Conservation (phyloP, 495 filamentous ascomycete genomes). For the Cladorrhinum samala region DNA sequence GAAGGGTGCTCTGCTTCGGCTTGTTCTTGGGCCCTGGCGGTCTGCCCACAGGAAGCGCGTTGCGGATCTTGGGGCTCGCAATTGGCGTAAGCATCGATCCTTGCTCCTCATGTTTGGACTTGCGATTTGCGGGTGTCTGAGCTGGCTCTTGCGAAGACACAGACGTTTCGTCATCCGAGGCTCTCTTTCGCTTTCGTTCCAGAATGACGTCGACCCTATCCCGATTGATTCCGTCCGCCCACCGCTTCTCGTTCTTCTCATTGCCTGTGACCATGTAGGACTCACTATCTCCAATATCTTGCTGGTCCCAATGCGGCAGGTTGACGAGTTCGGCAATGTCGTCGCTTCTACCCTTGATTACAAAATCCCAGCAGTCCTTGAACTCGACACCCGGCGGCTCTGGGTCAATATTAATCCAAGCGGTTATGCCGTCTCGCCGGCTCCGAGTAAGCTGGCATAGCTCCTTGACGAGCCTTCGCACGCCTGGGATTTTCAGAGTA, state of each 20-base stretch:
- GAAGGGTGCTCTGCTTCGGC: constrained; percentile 36
- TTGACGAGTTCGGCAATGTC: constrained; percentile 70
- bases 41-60: constrained; percentile 35
- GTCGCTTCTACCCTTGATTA: constrained; percentile 83
- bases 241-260: constrained; percentile 32
- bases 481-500: constrained; percentile 88
- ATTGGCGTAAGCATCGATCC: constrained; percentile 60
- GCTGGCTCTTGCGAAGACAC: constrained; percentile 15
- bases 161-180: constrained; percentile 17
- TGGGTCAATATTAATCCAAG: constrained; percentile 89
- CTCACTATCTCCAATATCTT: constrained; percentile 30
- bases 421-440: constrained; percentile 79
- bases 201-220: constrained; percentile 35
- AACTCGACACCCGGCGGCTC: constrained; percentile 77
- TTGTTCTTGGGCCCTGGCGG: constrained; percentile 17
- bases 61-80: constrained; percentile 49
- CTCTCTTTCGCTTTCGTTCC: constrained; percentile 27
- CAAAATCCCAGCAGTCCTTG: constrained; percentile 84
- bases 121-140: constrained; percentile 13
- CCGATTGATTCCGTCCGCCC: constrained; percentile 25
- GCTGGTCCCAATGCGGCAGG: constrained; percentile 72
- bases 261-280: constrained; percentile 34
- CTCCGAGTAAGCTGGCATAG: constrained; percentile 75
- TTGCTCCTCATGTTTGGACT: constrained; percentile 16
- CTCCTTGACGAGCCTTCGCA: constrained; percentile 81